phyloP scores from a whole-genome alignment of 805 yeast genomes.

The Hanseniaspora lachancei region DNA sequence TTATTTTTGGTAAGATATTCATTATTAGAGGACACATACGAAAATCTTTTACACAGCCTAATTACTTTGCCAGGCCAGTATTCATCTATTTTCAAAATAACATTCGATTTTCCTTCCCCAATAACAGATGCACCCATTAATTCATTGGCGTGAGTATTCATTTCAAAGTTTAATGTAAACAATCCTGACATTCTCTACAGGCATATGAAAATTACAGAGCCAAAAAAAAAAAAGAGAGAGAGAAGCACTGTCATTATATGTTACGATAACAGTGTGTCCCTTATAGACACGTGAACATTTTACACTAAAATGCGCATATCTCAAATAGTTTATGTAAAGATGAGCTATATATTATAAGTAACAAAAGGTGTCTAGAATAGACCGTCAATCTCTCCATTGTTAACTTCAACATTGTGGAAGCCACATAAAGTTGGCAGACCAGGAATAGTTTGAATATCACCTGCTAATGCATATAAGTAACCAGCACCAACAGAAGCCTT shows the following conservation, averaged over 20 bases:
- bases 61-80: not conserved
- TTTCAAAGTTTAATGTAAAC: not conserved
- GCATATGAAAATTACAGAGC: not conserved
- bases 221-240: not conserved
- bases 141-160: not conserved
- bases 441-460: constrained; percentile 76
- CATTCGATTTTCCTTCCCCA: constrained; percentile 9
- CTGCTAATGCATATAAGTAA: constrained; percentile 71
- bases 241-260: too few species aligned
- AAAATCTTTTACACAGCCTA: constrained; percentile 3
- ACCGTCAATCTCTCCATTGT: constrained; percentile 71
- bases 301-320: too few species aligned
- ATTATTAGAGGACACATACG: not conserved
- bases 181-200: not conserved
- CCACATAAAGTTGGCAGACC: constrained; percentile 79
- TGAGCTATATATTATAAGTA: not conserved
- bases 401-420: constrained; percentile 76
- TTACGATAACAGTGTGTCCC: too few species aligned
- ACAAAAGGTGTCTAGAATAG: constrained; percentile 34
- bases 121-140: not conserved
- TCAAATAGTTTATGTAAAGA: too few species aligned
- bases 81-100: not conserved
- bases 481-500: constrained; percentile 75
- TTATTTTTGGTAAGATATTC: not conserved
- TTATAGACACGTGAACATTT: too few species aligned